Conservation (phyloP, 306 rosid genomes). For the Quercus berberidifolia region DNA sequence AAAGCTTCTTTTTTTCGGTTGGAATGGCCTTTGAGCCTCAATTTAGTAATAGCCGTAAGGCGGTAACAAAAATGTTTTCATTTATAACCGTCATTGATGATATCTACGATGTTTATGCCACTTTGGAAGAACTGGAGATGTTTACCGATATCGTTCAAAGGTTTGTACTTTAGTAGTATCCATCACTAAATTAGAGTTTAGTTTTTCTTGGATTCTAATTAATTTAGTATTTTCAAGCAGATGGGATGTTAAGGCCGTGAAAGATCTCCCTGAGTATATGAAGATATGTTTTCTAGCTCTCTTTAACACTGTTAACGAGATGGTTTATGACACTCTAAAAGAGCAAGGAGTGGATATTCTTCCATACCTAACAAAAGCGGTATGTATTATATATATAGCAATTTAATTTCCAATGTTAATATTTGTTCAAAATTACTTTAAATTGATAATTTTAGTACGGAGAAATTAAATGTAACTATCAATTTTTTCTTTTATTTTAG, state of each 20-base stretch:
- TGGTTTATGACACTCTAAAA: conserved; percentile 18
- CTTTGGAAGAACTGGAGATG: no score
- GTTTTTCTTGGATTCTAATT: no score
- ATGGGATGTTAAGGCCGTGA: conserved; percentile 50
- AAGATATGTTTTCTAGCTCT: conserved; percentile 57
- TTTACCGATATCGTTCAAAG: no score
- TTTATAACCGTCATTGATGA: conserved; percentile 24
- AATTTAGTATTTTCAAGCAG: conserved; percentile 18
- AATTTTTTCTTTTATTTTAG: background rate
- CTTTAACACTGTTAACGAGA: conserved; percentile 54
- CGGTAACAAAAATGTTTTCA: conserved; percentile 41
- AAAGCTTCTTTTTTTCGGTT: conserved; percentile 45
- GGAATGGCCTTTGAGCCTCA: conserved; percentile 52
- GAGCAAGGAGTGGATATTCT: background rate
- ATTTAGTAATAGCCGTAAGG: conserved; percentile 27
- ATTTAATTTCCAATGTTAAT: background rate
- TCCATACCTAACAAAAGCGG: no score
- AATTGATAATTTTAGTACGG: no score
- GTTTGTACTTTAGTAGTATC: no score
- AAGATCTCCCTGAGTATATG: conserved; percentile 50
- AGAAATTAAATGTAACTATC: no score
- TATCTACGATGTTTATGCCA: no score
- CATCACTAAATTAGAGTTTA: no score
- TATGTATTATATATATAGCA: background rate
- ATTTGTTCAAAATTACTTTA: no score